These are phyloP conservation scores for Alternaria conjuncta DNA, from an alignment of 2,329 filamentous ascomycete species.

Conservation along the genomic window DNA sequence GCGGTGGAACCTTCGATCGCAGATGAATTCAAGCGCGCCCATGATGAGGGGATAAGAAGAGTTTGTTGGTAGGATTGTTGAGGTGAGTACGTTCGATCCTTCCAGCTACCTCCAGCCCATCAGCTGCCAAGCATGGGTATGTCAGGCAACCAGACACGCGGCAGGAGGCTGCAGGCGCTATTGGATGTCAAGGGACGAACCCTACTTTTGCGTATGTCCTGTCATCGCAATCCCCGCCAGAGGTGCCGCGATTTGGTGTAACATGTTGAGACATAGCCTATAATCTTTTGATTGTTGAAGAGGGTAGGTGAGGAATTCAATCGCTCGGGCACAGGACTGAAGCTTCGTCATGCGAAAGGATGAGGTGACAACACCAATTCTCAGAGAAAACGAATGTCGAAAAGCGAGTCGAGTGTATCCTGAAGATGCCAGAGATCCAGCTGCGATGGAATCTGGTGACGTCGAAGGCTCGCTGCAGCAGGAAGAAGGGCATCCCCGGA, in stretches of 20 bases:
- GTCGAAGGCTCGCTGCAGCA: background rate
- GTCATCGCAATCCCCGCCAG: background rate
- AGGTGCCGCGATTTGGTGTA: background rate
- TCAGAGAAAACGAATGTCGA: background rate
- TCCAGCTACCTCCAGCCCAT: background rate
- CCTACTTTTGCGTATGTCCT: background rate
- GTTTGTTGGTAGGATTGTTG: background rate
- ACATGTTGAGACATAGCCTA: background rate
- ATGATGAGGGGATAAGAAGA: conserved; percentile 3
- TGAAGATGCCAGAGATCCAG: background rate
- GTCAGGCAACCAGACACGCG: background rate
- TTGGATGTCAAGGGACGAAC: background rate
- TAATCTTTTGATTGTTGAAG: background rate
- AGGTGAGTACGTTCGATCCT: background rate
- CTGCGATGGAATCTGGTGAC: background rate
- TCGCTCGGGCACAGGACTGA: background rate
- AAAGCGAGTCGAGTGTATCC: background rate
- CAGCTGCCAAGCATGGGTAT: background rate
- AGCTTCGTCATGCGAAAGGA: background rate
- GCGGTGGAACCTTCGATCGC: conserved; percentile 36
- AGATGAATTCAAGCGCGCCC: conserved; percentile 37
- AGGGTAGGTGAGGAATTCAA: background rate
- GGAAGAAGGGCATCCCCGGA: background rate
- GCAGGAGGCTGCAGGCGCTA: background rate
- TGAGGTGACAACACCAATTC: background rate